Percentiles rank a stretch among this genome's conserved stretches.
Conservation (phyloP, 768 basidiomycete genomes). For the Phlebiopsis gigantea region DNA sequence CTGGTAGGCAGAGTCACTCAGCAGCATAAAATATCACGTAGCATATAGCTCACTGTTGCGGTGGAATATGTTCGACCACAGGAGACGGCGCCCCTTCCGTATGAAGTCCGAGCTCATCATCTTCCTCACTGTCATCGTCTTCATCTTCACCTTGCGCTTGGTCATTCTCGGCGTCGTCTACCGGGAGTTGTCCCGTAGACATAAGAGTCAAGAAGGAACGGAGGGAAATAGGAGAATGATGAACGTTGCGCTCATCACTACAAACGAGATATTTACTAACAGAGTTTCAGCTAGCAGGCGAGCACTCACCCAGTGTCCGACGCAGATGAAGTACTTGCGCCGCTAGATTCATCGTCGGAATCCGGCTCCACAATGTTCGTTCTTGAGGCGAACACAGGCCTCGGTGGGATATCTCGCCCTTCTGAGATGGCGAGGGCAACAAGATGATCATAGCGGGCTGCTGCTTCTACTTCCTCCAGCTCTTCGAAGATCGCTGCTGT, state of each 20-base stretch:
- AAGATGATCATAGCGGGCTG: conserved; percentile 17
- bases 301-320: not conserved
- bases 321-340: not conserved
- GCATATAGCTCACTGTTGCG: no score
- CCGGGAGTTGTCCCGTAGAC: no score
- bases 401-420: conserved; percentile 16
- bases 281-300: not conserved
- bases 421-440: conserved; percentile 19
- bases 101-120: no score
- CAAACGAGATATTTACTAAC: not conserved
- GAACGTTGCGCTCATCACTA: no score
- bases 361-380: not conserved
- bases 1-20: not conserved
- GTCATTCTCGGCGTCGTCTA: no score
- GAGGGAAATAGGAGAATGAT: no score
- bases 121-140: no score
- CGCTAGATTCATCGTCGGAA: not conserved
- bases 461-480: conserved; percentile 16
- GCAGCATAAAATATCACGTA: no score
- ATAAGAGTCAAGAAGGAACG: no score
- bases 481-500: conserved; percentile 14
- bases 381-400: not conserved
- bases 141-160: no score
- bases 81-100: no score
- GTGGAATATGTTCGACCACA: no score